phyloP scores from a whole-genome alignment of 2,329 filamentous ascomycete genomes.

The Lasiodiplodia citricola region DNA sequence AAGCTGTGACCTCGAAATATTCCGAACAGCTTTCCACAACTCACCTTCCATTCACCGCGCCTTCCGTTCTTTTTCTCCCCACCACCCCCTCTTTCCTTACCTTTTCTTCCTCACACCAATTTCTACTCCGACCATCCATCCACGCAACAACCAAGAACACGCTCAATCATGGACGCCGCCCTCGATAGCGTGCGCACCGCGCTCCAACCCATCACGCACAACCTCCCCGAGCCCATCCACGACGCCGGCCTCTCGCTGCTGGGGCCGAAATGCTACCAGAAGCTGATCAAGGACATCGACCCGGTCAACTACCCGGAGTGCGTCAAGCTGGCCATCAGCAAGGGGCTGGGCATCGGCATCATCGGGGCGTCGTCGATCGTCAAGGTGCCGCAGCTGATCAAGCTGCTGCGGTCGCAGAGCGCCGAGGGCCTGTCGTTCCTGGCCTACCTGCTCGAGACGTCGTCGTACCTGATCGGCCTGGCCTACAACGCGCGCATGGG shows the following conservation, averaged over 20 bases:
- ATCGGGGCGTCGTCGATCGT: conserved; percentile 88
- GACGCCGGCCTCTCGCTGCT: conserved; percentile 62
- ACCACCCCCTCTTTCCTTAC: neutral
- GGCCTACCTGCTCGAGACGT: conserved; percentile 90
- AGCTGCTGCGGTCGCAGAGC: conserved; percentile 81
- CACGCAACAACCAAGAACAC: neutral
- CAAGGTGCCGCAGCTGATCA: conserved; percentile 96
- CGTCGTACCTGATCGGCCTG: conserved; percentile 83
- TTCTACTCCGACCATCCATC: neutral
- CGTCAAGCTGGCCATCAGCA: conserved; percentile 87
- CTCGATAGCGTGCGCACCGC: conserved; percentile 53
- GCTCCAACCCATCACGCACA: conserved; percentile 52
- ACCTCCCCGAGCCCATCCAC: conserved; percentile 47
- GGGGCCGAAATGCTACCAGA: conserved; percentile 82
- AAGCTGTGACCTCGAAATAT: conserved; percentile 5
- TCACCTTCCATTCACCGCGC: neutral
- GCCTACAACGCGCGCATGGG: conserved; percentile 90
- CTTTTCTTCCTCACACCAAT: neutral
- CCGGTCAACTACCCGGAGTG: conserved; percentile 73
- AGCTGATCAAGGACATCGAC: conserved; percentile 84
- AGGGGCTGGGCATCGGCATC: conserved; percentile 91
- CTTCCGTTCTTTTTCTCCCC: neutral
- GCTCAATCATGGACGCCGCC: conserved; percentile 29
- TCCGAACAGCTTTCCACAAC: conserved; percentile 18
- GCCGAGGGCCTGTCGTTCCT: conserved; percentile 86